These are phyloP conservation scores for Osmanthus fragrans DNA, from an alignment of 257 asterid genomes.

Conservation along the genomic window DNA sequence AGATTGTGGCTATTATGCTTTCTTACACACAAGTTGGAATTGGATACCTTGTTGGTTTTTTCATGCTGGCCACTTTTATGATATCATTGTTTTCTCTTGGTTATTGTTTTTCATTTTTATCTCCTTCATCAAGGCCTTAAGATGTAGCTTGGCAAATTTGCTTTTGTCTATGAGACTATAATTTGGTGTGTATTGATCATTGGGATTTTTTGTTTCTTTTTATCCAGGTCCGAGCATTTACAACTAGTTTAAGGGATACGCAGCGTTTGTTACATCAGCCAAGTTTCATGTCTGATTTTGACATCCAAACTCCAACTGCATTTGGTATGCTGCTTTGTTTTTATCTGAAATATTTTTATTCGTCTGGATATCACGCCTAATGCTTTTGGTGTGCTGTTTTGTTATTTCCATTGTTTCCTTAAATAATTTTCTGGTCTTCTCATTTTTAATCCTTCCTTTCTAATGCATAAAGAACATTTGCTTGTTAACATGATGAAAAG, in stretches of 20 bases:
- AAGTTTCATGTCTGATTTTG: slow-evolving; percentile 46
- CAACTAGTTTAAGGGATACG: not conserved
- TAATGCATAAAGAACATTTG: not conserved
- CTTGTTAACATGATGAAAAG: not conserved
- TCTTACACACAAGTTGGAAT: not conserved
- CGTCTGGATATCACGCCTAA: not conserved
- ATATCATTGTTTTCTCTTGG: not conserved
- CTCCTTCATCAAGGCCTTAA: not conserved
- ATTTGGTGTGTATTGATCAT: not conserved
- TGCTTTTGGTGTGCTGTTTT: not conserved
- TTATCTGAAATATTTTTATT: not conserved
- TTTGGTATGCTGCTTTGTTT: slow-evolving; percentile 29
- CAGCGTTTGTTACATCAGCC: not conserved
- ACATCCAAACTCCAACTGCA: slow-evolving; percentile 39
- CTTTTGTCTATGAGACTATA: not conserved
- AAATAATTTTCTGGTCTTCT: not conserved
- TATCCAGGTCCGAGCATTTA: slow-evolving; percentile 1
- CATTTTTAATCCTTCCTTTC: not conserved
- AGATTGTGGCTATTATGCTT: not conserved
- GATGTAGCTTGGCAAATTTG: not conserved
- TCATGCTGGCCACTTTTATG: not conserved
- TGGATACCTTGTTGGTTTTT: not conserved
- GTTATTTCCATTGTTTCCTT: not conserved
- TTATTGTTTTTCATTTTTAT: not conserved
- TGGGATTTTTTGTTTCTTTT: not conserved